Percentiles rank a stretch among this genome's conserved stretches.
phyloP scores from a whole-genome alignment of 1,284 basidiomycete genomes.

The Malassezia globosa region DNA sequence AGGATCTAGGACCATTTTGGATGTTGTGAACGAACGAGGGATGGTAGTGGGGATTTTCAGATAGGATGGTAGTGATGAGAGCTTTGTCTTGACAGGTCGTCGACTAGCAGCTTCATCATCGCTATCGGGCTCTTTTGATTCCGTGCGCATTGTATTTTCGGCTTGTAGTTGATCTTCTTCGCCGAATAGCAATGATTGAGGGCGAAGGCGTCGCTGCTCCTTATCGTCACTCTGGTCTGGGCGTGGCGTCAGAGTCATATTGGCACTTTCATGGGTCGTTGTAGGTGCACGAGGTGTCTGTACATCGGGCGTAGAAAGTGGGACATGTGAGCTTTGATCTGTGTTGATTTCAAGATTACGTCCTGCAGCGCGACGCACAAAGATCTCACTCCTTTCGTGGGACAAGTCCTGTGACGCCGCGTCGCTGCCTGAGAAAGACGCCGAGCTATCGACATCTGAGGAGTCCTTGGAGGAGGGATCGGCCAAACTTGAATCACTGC shows the following conservation, averaged over 20 bases:
- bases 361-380: background rate
- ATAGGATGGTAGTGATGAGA: conserved; percentile 37
- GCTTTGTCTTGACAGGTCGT: background rate
- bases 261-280: background rate
- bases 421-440: background rate
- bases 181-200: conserved; percentile 13
- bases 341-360: background rate
- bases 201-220: too few relatives aligned
- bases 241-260: background rate
- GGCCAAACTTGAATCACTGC: background rate
- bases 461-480: background rate
- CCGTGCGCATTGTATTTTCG: background rate
- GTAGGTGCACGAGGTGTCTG: background rate
- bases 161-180: conserved; percentile 2
- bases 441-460: background rate
- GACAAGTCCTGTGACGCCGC: background rate
- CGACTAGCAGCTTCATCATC: background rate
- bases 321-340: background rate
- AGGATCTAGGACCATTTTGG: conserved; percentile 3
- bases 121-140: background rate
- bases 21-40: conserved; percentile 30
- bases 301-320: background rate
- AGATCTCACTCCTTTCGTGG: background rate
- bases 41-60: conserved; percentile 45
- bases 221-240: too few relatives aligned